These are phyloP conservation scores for Glycyrrhiza uralensis DNA, from an alignment of 306 rosid genomes.

Conservation along the genomic window DNA sequence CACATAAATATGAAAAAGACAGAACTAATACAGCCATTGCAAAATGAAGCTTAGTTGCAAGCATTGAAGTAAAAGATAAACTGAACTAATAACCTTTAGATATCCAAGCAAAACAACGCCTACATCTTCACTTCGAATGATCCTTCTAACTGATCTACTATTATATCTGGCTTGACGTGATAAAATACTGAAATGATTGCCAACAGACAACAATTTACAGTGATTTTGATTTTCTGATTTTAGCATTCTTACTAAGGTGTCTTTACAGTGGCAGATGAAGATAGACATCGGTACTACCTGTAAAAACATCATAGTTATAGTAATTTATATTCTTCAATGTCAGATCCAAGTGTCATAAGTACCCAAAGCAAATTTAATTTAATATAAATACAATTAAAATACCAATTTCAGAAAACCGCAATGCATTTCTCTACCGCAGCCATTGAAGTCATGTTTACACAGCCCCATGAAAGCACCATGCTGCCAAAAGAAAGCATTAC, in stretches of 20 bases:
- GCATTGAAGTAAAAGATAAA: slow-evolving; percentile 14
- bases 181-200: slow-evolving; percentile 35
- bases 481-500: slow-evolving; percentile 47
- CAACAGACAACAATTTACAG: slow-evolving; percentile 25
- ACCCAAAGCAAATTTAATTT: slow-evolving; percentile 6
- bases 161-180: slow-evolving; percentile 44
- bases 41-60: slow-evolving; percentile 16
- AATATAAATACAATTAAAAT: slow-evolving; percentile 7
- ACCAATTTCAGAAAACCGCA: slow-evolving; percentile 60
- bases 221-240: slow-evolving; percentile 35
- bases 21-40: background rate
- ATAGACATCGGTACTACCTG: slow-evolving; percentile 65
- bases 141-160: slow-evolving; percentile 47
- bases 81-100: slow-evolving; percentile 56
- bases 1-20: background rate
- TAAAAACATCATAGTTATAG: slow-evolving; percentile 4
- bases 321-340: slow-evolving; percentile 16
- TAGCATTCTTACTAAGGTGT: slow-evolving; percentile 40
- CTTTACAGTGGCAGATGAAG: slow-evolving; percentile 46
- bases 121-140: slow-evolving; percentile 56
- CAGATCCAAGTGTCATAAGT: background rate
- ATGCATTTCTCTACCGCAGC: slow-evolving; percentile 52
- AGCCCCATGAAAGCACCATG: slow-evolving; percentile 58
- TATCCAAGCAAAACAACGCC: slow-evolving; percentile 68
- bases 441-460: slow-evolving; percentile 51